These are phyloP conservation scores for Apophysomyces trapeziformis DNA, from an alignment of 371 early-diverging fungal genomes.

Conservation along the genomic window DNA sequence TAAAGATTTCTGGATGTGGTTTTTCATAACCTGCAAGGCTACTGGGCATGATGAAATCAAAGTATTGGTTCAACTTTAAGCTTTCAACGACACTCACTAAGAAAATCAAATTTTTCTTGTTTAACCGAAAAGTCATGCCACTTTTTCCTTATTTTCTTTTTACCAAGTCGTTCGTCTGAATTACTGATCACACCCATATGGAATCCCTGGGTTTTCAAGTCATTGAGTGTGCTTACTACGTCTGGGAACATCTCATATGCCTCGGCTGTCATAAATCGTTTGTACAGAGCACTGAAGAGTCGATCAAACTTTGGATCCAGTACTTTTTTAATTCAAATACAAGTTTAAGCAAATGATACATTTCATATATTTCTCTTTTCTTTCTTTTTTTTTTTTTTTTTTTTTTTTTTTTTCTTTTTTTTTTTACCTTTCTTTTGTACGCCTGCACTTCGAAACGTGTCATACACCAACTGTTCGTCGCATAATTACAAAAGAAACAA, in stretches of 20 bases:
- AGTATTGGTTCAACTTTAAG: slow-evolving; percentile 18
- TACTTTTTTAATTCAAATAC: slow-evolving; percentile 4
- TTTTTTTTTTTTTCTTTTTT: no score
- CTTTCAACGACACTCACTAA: slow-evolving; percentile 22
- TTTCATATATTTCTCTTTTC: neutral
- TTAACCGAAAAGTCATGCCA: neutral
- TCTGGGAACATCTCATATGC: slow-evolving; percentile 28
- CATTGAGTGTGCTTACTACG: slow-evolving; percentile 15
- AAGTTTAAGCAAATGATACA: neutral
- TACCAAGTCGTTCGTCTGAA: slow-evolving; percentile 30
- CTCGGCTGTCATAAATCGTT: slow-evolving; percentile 23
- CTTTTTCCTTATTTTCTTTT: neutral
- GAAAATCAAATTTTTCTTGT: neutral
- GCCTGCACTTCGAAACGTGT: slow-evolving; percentile 16
- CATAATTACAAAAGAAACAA: neutral
- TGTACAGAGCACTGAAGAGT: slow-evolving; percentile 22
- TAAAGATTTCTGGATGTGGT: slow-evolving; percentile 23
- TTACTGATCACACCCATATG: slow-evolving; percentile 29
- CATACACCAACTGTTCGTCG: slow-evolving; percentile 8
- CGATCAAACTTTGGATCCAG: slow-evolving; percentile 24
- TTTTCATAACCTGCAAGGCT: slow-evolving; percentile 23
- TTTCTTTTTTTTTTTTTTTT: neutral
- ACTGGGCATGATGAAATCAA: slow-evolving; percentile 29
- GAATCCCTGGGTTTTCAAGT: slow-evolving; percentile 18
- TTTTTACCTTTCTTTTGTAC: slow-evolving; percentile 15